Base-by-base conservation (phyloP, 306 rosid species). In the Rosa multiflora region DNA sequence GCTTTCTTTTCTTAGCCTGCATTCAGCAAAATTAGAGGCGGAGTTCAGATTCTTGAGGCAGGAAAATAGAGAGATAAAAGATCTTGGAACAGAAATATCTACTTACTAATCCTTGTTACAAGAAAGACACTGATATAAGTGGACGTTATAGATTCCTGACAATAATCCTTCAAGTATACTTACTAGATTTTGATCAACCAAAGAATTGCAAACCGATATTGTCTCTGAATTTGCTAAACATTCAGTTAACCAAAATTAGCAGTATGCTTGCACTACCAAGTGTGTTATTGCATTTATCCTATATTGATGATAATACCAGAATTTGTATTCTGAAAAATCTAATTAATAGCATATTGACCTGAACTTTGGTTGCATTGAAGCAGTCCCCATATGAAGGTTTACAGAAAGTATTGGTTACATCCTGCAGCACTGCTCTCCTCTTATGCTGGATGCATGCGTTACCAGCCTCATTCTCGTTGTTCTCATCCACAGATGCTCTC, bases 351-450 rank as follows among this genome's bases (percentile, higher is more conserved):
- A 15, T 37, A 76, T 37, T 73, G 47, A 94, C 99, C 99, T 87
- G 92, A 83, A 75, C 53, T 85, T 84, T 91, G 75, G 91, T 35
- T 56, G 88, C 84, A 80, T 84, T 82, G 79, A 81, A 81, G 80
- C 87, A 86, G 70, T 83, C 88, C 61, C 46, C 55, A n/a, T 84
- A 74, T 29, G 88, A 78, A 56, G 84, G 81, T 79, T 89, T 88
- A 78, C 92, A 80, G 75, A 74, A 53, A 86, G 84, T 51, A 77
- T 95, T 95, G 79, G 90, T 85, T 72, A 90, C 87, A 64, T 95
- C 97, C 78, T 82, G 90, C 88, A 95, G 87, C 75, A 86, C 91
- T 43, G 74, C 86, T 84, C 92, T 91, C 87, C 83, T 88, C 80
- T 91, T 92, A 70, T 67, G 87, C 73, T 76, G 90, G 75, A 48